phyloP scores from a whole-genome alignment of 306 rosid species.

The Chamaecrista fasciculata region DNA sequence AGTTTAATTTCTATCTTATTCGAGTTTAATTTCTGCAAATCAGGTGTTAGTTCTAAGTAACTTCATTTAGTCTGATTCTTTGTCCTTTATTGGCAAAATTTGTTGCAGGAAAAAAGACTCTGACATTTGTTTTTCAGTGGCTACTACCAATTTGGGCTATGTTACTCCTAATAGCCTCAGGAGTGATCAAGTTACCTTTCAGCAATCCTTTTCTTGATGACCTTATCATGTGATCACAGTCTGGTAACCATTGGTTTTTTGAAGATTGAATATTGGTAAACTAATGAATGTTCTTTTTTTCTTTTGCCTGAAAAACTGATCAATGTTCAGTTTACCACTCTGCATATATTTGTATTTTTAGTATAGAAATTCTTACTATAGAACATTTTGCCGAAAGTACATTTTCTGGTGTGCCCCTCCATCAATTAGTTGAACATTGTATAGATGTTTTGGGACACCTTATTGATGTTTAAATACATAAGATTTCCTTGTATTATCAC shows the following conservation, averaged over 20 bases:
- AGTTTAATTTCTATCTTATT: not conserved
- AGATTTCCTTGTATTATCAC: too few relatives aligned
- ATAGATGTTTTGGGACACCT: too few relatives aligned
- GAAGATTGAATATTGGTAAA: not conserved
- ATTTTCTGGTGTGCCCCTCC: too few relatives aligned
- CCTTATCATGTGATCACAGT: conserved; percentile 50
- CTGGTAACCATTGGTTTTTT: not conserved
- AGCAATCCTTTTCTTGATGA: conserved; percentile 59
- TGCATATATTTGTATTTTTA: not conserved
- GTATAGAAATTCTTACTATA: too few relatives aligned
- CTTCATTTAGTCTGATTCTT: not conserved
- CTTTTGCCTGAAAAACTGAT: too few relatives aligned
- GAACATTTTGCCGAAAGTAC: too few relatives aligned
- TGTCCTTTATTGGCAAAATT: not conserved
- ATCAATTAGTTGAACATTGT: too few relatives aligned
- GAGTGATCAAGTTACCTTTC: conserved; percentile 73
- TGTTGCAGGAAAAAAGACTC: conserved; percentile 60
- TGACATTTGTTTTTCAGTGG: conserved; percentile 54
- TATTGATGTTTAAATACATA: too few relatives aligned
- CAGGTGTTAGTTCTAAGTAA: not conserved
- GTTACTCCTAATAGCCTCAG: conserved; percentile 63
- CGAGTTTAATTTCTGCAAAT: not conserved
- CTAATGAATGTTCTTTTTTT: conserved; percentile 9
- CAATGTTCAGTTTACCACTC: not conserved
- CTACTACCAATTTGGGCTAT: conserved; percentile 72